A percentile compares a stretch with the other conserved stretches of the same genome.
These are phyloP conservation scores for Epichloe typhina DNA, from an alignment of 2,329 filamentous ascomycete species.

Conservation along the genomic window DNA sequence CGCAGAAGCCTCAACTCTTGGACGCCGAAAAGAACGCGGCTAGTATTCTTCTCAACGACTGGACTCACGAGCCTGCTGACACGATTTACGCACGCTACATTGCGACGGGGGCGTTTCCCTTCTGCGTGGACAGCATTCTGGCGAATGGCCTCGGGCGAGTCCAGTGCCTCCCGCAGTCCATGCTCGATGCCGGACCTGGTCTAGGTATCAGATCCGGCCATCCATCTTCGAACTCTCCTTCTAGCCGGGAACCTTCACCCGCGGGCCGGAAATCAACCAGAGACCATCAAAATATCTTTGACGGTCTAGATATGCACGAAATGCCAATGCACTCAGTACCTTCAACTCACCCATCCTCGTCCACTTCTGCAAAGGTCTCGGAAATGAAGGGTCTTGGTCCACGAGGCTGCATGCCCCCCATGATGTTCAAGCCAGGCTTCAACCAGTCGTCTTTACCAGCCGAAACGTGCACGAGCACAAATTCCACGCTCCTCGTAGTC, in stretches of 20 bases:
- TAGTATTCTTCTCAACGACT: conserved; percentile 4
- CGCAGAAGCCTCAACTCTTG: neutral
- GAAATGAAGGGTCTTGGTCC: neutral
- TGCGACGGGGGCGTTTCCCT: neutral
- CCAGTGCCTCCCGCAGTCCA: neutral
- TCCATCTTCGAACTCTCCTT: too few relatives aligned
- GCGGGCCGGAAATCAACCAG: neutral
- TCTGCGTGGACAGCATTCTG: conserved; percentile 3
- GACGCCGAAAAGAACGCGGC: neutral
- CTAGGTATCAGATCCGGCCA: neutral
- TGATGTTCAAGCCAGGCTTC: conserved; percentile 4
- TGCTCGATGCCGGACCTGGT: neutral
- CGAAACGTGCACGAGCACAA: conserved; percentile 3
- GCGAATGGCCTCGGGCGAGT: conserved; percentile 2
- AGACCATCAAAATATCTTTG: neutral
- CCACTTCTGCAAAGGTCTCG: neutral
- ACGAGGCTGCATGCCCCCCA: conserved; percentile 2
- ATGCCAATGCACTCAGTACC: neutral
- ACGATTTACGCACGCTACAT: neutral
- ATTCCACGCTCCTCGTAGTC: neutral
- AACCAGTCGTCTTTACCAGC: conserved; percentile 1
- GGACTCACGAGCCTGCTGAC: conserved; percentile 3
- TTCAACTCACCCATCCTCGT: neutral
- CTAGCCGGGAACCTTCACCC: too few relatives aligned
- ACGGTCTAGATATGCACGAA: neutral